Conservation (phyloP, 2,329 filamentous ascomycete species). For the Fusarium citri region DNA sequence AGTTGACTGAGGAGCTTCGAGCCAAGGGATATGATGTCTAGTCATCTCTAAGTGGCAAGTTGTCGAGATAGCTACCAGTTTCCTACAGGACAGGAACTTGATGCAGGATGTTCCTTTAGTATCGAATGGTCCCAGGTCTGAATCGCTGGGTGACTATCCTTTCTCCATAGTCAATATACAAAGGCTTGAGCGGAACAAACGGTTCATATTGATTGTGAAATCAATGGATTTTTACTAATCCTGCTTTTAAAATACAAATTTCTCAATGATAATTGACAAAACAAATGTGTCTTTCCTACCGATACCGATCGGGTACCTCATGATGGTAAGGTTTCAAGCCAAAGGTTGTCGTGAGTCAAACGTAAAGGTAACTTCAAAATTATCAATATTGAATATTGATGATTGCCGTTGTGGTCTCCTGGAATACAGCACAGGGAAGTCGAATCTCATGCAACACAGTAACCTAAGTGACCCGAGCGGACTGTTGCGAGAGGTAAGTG, state of each 20-base stretch:
- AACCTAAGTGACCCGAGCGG: too few species aligned
- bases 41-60: neutral
- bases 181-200: neutral
- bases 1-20: neutral
- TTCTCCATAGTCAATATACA: neutral
- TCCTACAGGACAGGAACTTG: neutral
- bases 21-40: neutral
- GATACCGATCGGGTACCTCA: neutral
- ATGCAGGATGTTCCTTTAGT: neutral
- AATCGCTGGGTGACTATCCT: neutral
- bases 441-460: neutral
- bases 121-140: neutral
- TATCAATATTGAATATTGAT: fast-evolving
- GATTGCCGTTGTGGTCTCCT: neutral
- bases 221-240: neutral
- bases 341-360: fast-evolving
- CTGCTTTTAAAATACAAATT: neutral
- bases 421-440: neutral
- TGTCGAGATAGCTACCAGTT: neutral
- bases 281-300: fast-evolving
- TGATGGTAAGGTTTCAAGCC: neutral
- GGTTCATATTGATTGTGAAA: neutral
- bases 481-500: too few species aligned
- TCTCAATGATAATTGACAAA: neutral
- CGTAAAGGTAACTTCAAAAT: fast-evolving